phyloP scores from a whole-genome alignment of 805 yeast species.

The Yamadazyma insecticola region DNA sequence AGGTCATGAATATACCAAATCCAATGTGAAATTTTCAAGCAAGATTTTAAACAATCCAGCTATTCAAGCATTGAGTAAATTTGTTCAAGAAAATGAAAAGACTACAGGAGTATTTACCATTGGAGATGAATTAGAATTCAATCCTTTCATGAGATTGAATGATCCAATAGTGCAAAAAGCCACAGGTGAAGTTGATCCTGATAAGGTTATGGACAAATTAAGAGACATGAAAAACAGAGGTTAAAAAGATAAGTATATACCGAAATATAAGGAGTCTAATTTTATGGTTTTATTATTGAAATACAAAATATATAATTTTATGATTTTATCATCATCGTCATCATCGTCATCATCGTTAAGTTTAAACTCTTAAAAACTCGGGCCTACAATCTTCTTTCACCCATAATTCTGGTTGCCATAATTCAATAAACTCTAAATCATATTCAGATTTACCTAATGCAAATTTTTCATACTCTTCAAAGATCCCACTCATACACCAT shows the following conservation, averaged over 20 bases:
- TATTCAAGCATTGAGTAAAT: constrained; percentile 50
- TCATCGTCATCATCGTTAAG: too few species aligned
- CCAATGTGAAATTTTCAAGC: constrained; percentile 75
- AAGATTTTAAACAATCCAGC: constrained; percentile 54
- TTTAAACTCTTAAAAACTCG: constrained; percentile 61
- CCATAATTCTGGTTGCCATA: constrained; percentile 60
- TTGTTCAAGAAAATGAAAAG: constrained; percentile 50
- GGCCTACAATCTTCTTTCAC: constrained; percentile 51
- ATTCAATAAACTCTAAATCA: constrained; percentile 85
- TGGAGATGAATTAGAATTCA: constrained; percentile 72
- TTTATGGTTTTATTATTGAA: too few species aligned
- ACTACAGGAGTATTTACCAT: constrained; percentile 88
- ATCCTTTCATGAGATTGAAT: constrained; percentile 82
- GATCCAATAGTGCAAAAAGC: constrained; percentile 60
- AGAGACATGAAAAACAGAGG: constrained; percentile 70
- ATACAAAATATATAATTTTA: too few species aligned
- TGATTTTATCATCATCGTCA: too few species aligned
- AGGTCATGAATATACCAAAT: constrained; percentile 92
- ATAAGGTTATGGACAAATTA: constrained; percentile 64
- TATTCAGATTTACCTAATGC: constrained; percentile 92
- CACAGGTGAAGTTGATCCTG: constrained; percentile 47
- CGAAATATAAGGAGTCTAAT: too few species aligned
- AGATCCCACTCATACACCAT: constrained; percentile 90
- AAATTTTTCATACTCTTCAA: constrained; percentile 89
- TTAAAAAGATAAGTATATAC: too few species aligned